phyloP scores from a whole-genome alignment of 2,329 filamentous ascomycete genomes.

The Hypoxylon sp. region DNA sequence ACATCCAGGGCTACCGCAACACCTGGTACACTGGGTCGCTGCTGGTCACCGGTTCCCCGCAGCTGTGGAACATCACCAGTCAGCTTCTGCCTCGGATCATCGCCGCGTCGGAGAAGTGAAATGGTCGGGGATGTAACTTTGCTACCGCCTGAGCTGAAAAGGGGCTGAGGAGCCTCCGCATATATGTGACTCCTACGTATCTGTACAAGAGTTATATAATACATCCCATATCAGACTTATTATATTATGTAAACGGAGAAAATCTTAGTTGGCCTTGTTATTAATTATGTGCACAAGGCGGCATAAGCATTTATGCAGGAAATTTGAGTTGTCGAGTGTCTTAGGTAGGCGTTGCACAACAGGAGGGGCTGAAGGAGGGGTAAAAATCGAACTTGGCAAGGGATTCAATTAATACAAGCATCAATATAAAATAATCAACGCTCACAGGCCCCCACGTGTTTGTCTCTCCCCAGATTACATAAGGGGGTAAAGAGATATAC shows the following conservation, averaged over 20 bases:
- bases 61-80: constrained; percentile 39
- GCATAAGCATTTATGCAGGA: neutral
- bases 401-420: neutral
- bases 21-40: constrained; percentile 44
- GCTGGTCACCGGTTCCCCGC: constrained; percentile 30
- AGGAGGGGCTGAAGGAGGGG: neutral
- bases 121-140: neutral
- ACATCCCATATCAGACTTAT: neutral
- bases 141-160: neutral
- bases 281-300: neutral
- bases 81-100: constrained; percentile 38
- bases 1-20: constrained; percentile 38
- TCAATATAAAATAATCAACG: neutral
- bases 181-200: neutral
- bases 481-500: neutral
- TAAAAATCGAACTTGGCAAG: neutral
- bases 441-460: neutral
- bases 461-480: constrained; percentile 3
- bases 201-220: neutral
- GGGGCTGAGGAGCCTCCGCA: neutral
- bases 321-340: neutral
- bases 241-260: neutral
- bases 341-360: constrained; percentile 7
- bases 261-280: neutral
- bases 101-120: constrained; percentile 31